Percentiles rank a stretch among this genome's conserved stretches.
Evolutionary conservation across 495 filamentous ascomycete species (phyloP).

Genomic region (Talaromyces proteolyticus): DNA sequence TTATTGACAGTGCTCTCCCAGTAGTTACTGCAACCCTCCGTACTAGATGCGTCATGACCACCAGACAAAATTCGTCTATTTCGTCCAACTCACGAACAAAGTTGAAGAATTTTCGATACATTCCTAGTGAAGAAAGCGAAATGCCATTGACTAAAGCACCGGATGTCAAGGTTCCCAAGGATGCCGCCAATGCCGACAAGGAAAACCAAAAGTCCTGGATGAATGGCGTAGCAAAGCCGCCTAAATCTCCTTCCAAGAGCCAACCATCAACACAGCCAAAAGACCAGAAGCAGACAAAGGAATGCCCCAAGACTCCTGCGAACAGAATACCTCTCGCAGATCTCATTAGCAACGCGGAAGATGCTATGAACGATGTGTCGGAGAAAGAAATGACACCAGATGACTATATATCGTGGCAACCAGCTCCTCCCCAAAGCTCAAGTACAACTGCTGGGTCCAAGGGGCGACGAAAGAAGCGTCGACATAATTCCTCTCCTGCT

Average conservation of each 20-base stretch:
- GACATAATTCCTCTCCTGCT: conserved; percentile 74
- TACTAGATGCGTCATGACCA: conserved; percentile 14
- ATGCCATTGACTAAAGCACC: conserved; percentile 23
- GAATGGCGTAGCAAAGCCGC: conserved; percentile 32
- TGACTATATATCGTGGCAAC: conserved; percentile 69
- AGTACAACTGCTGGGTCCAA: conserved; percentile 33
- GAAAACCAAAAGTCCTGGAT: conserved; percentile 34
- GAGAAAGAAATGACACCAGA: conserved; percentile 53
- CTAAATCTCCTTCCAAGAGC: conserved; percentile 18
- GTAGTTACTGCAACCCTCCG: conserved; percentile 13
- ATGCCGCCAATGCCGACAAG: conserved; percentile 25
- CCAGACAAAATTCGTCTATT: conserved; percentile 14
- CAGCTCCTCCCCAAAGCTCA: conserved; percentile 41
- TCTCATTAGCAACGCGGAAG: conserved; percentile 68
- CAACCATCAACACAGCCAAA: conserved; percentile 20
- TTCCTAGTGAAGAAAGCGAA: conserved; percentile 21
- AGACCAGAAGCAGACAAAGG: conserved; percentile 29
- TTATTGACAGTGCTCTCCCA: conserved; percentile 14
- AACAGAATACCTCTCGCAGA: conserved; percentile 71
- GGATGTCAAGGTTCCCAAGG: conserved; percentile 1
- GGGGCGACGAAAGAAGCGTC: conserved; percentile 59
- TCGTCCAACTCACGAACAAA: conserved; percentile 53
- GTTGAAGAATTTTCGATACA: conserved; percentile 52
- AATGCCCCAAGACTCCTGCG: conserved; percentile 67
- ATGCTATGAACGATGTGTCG: conserved; percentile 35